Base-by-base conservation (phyloP, 2,329 filamentous ascomycete species). In the Cladosporium cucumerinum region DNA sequence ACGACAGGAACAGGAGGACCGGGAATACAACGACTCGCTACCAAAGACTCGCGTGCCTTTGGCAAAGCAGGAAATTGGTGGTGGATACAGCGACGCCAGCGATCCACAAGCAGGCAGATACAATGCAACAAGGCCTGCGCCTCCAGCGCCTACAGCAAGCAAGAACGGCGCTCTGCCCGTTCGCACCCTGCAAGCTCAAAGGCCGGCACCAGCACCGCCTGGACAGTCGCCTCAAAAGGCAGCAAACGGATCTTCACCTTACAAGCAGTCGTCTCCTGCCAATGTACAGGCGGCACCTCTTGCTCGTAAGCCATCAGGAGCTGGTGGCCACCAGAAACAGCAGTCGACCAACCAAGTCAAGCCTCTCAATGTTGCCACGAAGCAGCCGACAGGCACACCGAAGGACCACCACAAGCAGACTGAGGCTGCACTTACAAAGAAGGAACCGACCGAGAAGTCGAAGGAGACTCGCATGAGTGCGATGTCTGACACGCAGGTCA, bases 391-490 rank as follows among this genome's bases (percentile, higher is more conserved):
- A 68, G 78, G 80, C 23, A 78, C 81, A 46, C 81, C 85, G 58
- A 80, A 80, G 21, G 79, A 80, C 65, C 73, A 85, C 89, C 32
- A 87, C 70, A 96, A 95, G 81, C 91, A 93, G 72, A 93, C 94
- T 4, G 93, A 98, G 77, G 89, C 90, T 61, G 93, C 93, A 11
- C 85, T 98, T 64, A 94, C 91, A 21, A 89, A 94, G 73, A 78
- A 78, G 69, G 81, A 81, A 18, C 88, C 93, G 69, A 95, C 96
- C 79, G 89, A 91, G 52, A 76, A 87, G 28, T 78, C 88, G 3
- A 93, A 97, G 80, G 95, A 97, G 79, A 92, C 95, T 57, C 92
- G 95, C 75, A 97, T 99, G 93, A 98, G 94, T 43, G 96, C 91
- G 72, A 98, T 99, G 95, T 91, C 92, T 11, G 95, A 99, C 80